Base-by-base conservation (phyloP, 2,329 filamentous ascomycete genomes). In the Colletotrichum sp. region DNA sequence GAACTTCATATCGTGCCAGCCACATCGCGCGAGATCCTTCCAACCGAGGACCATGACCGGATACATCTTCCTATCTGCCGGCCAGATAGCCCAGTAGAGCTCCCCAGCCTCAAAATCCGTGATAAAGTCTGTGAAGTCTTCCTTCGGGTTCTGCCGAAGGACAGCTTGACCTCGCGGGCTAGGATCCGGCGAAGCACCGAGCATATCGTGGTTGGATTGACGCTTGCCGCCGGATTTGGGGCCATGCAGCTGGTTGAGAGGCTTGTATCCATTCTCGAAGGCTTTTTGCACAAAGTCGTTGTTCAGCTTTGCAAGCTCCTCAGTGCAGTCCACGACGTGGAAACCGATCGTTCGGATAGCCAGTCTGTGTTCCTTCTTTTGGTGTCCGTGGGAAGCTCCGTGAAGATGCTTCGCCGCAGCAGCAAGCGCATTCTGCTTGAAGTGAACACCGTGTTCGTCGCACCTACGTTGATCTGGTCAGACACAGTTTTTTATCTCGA, bases 401-500 rank as follows among this genome's bases (percentile, higher is more conserved):
- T 78, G 69, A 7, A 79, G 71, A 43, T 79, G 78, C 39, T 78
- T 78, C 28, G 78, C 72, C 13, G 77, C 78, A 12, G 74, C 77
- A 6, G 39, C 57, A 4, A 80, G 26, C 2, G 76, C 76, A 8
- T 77, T 73, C 26, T 70, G 57, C 28, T 74, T 75, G 61, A 80
- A 79, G 34, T 79, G 76, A 26, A 79, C 76, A 12, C 66, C 74
- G 26, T 80, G 78, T 39, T 79, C 68, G 16, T 77, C 76, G 64
- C 79, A 80, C 21, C 65, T 70, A 14, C 36, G 24, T 13, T 59
- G 7, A 21, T 9, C 8, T 61, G 18, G 55, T 69, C 10, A 69
- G 67, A 13, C 6, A 18, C 10, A 12, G 6, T 18, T 7, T 14
- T 43, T 14, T 24, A 14, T 1, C 26, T 30, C 66, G 21, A 48